Conservation (phyloP, 768 basidiomycete species). For the Rhodosporidiobolus odoratus region DNA sequence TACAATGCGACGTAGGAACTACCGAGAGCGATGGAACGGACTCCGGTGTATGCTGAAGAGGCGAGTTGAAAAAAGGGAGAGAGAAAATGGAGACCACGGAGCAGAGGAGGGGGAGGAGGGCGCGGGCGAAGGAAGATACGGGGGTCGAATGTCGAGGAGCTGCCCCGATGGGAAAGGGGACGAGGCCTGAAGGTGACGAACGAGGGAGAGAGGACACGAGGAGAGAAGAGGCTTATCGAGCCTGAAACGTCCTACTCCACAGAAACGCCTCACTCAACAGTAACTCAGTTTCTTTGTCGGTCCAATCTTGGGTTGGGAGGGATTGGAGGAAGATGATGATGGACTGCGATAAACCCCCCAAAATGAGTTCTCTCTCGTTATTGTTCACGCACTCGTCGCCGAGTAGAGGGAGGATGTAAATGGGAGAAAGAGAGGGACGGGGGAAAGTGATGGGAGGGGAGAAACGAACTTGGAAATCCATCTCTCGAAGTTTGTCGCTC, state of each 20-base stretch:
- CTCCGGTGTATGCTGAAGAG: no score
- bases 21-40: no score
- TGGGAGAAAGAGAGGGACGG: background rate
- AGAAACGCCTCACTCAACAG: conserved; percentile 94
- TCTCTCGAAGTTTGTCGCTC: conserved; percentile 85
- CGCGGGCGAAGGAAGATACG: background rate
- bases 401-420: background rate
- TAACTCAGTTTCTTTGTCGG: conserved; percentile 90
- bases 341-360: no score
- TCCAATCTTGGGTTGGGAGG: conserved; percentile 72
- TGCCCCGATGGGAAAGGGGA: no score
- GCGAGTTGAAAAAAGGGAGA: no score
- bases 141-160: no score
- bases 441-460: background rate
- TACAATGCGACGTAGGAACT: no score
- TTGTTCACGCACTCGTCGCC: background rate
- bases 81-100: no score
- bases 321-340: conserved; percentile 99
- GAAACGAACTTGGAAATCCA: conserved; percentile 88
- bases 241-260: conserved; percentile 42
- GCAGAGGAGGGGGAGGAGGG: no score
- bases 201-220: background rate
- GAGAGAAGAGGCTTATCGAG: background rate
- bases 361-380: no score
- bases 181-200: background rate